Evolutionary conservation across 352 stramenopile species (phyloP).

Genomic region (Globisporangium emineosum): DNA sequence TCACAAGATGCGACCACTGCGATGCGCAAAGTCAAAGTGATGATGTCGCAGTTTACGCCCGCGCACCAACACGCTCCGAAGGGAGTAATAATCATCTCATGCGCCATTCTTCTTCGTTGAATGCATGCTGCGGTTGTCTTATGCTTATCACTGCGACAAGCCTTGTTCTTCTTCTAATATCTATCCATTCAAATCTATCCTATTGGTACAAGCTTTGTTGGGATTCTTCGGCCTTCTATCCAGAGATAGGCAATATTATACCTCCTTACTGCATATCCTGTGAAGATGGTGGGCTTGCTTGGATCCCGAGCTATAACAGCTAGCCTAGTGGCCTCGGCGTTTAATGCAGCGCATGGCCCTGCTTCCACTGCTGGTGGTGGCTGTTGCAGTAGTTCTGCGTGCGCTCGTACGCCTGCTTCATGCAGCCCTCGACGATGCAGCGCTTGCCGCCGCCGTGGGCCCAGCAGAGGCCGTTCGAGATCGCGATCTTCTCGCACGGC

Average conservation of each 20-base stretch:
- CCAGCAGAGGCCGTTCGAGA: constrained; percentile 76
- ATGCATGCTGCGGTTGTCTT: too few species aligned
- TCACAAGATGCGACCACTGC: background rate
- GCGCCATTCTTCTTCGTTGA: background rate
- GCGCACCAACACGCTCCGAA: background rate
- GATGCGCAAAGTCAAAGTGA: background rate
- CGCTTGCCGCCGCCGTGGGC: constrained; percentile 74
- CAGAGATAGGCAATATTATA: background rate
- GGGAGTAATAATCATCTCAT: background rate
- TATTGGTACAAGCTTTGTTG: constrained; percentile 7
- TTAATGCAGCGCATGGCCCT: constrained; percentile 6
- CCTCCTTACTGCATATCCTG: background rate
- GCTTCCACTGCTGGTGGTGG: constrained; percentile 42
- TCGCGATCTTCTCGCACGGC: constrained; percentile 76
- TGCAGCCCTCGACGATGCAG: constrained; percentile 66
- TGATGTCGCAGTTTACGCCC: background rate
- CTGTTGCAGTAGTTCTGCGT: constrained; percentile 77
- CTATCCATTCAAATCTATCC: constrained; percentile 2
- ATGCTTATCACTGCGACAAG: background rate
- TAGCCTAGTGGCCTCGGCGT: background rate
- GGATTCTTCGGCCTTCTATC: too few species aligned
- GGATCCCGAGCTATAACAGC: background rate
- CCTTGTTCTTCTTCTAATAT: background rate
- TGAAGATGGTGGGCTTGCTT: background rate
- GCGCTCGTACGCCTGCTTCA: constrained; percentile 73